Conservation (phyloP, 202 grass and related monocot genomes). For the Eragrostis tef region DNA sequence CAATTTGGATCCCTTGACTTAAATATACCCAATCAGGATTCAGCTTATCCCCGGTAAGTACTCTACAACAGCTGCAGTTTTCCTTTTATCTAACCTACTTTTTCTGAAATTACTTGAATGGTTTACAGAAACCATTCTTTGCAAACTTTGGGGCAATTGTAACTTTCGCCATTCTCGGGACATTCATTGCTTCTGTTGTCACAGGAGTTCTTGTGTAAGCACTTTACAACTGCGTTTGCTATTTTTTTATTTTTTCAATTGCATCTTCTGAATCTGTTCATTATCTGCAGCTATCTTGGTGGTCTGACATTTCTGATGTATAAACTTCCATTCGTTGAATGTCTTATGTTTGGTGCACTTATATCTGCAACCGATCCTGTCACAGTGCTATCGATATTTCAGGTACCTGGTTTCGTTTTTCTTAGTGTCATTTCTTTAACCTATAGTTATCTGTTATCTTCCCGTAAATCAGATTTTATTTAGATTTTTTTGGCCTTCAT, state of each 20-base stretch:
- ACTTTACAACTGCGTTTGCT: conserved; percentile 42
- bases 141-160: conserved; percentile 98
- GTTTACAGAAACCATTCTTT: conserved; percentile 94
- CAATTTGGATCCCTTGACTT: conserved; percentile 69
- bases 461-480: not conserved
- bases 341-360: conserved; percentile 96
- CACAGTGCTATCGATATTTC: conserved; percentile 97
- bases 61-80: conserved; percentile 30
- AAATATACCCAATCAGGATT: conserved; percentile 92
- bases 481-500: not conserved
- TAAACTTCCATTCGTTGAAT: conserved; percentile 88
- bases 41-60: conserved; percentile 95
- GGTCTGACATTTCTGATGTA: conserved; percentile 98
- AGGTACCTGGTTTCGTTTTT: conserved; percentile 61
- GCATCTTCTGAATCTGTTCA: conserved; percentile 40
- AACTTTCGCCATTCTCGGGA: conserved; percentile 95
- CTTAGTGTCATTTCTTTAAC: conserved; percentile 26
- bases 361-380: conserved; percentile 99
- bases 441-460: not conserved
- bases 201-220: conserved; percentile 99
- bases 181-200: conserved; percentile 86
- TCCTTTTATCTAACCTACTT: conserved; percentile 21
- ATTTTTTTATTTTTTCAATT: not conserved
- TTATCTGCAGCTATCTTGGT: conserved; percentile 75
- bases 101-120: conserved; percentile 26